A percentile compares a stretch with the other conserved stretches of the same genome.
phyloP scores from a whole-genome alignment of 306 rosid genomes.

The Prunus mira region DNA sequence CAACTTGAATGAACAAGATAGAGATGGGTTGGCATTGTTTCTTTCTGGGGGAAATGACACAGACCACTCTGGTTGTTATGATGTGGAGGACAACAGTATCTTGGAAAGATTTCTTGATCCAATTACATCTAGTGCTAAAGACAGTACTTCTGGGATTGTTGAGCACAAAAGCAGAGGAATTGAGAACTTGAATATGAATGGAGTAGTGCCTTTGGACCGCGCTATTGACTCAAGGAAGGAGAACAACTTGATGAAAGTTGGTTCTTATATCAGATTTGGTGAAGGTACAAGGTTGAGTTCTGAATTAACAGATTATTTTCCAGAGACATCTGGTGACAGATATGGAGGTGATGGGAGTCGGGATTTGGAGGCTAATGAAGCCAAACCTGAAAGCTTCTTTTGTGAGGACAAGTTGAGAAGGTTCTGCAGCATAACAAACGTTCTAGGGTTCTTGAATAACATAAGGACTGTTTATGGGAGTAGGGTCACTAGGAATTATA shows the following conservation, averaged over 20 bases:
- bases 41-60: constrained; percentile 35
- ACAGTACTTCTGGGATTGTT: constrained; percentile 4
- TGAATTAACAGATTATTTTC: constrained; percentile 12
- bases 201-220: constrained; percentile 10
- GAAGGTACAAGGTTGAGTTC: constrained; percentile 17
- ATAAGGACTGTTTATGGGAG: constrained; percentile 24
- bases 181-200: constrained; percentile 20
- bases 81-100: constrained; percentile 17
- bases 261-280: constrained; percentile 8
- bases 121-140: constrained; percentile 24
- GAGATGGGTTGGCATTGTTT: constrained; percentile 37
- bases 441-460: constrained; percentile 15
- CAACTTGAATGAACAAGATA: constrained; percentile 37
- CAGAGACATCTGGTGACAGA: constrained; percentile 17
- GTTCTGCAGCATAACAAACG: constrained; percentile 15
- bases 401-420: constrained; percentile 21
- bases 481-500: constrained; percentile 28
- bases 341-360: constrained; percentile 17
- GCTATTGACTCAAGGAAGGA: constrained; percentile 10
- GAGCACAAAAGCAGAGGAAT: constrained; percentile 19
- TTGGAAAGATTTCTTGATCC: constrained; percentile 34
- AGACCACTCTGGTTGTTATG: constrained; percentile 3
- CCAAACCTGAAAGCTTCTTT: constrained; percentile 22
- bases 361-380: constrained; percentile 37
- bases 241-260: constrained; percentile 17